Evolutionary conservation across 495 filamentous ascomycete species (phyloP), one percentile per base, ranked within the genome.

Genomic region (Niebla homalea): DNA sequence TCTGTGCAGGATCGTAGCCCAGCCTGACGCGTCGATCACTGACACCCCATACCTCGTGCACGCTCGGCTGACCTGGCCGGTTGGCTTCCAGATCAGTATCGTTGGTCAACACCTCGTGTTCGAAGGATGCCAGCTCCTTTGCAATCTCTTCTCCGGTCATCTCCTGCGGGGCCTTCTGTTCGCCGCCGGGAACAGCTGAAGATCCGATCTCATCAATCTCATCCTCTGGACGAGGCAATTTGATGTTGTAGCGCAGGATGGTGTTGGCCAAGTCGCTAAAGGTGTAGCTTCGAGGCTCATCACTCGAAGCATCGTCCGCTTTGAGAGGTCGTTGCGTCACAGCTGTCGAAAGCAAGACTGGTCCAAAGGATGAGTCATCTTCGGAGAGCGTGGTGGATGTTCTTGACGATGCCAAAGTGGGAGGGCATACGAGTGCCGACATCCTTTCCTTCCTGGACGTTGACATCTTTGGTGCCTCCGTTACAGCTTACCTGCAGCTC

Each of bases 71-170:
- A 32, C 6, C 14, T 7, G 29, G 29, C 2, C 29, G 29, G 29
- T 38, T n/a, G 14, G 35, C 15, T 4, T 21, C 14, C 10, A 11
- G 12, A 18, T 15, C 16, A 22, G 46, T 21, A 20, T 45, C 16
- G 10, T 45, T 12, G 43, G 21, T 23, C 43, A 20, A 19, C n/a
- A 16, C 8, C 12, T 36, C 46, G 18, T 39, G 37, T 5, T 19
- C n/a, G 14, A 32, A 32, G 29, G 29, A 1, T 32, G 20, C 50
- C 29, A 43, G 45, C 21, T 53, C 40, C 15, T 39, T 45, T 4
- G 15, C 43, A 2, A 53, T 53, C 36, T 53, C 44, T 40, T 53
- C 44, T 35, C 41, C 44, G 23, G 36, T 53, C 22, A 47, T 44
- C 25, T 32, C 12, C 25, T 47, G 32, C 21, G 5, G 18, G n/a